Base-by-base conservation (phyloP, 768 basidiomycete species). In the Suillus lakei region DNA sequence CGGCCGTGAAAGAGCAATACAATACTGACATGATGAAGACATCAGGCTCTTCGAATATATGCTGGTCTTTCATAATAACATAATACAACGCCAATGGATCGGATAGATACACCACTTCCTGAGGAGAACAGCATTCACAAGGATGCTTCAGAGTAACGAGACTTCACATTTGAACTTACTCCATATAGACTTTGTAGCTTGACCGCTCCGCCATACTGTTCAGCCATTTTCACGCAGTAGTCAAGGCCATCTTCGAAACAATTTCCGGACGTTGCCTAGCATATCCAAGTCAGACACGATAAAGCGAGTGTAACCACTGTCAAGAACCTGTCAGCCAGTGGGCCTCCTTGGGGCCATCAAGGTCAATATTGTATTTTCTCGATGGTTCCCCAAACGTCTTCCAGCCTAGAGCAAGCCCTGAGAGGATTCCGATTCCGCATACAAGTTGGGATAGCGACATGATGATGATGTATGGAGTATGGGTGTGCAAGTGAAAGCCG, bases 1-100 rank as follows among this genome's bases (percentile, higher is more conserved):
- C 13, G 23, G 56, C 5, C 2, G 13, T 18, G 18, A 36, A 8
- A 44, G 26, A 56, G 26, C 3, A 39, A 59, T 13, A 10, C 9
- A 44, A 16, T 5, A 70, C 81, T 39, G 64, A 85, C 85, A 80
- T 80, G 13, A 81, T 74, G 66, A 85, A 84, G 0, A 80, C 79
- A 0, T 76, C 67, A 0, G 83, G 80, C 63, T 83, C 84, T 64
- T 86, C 85, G 63, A 81, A 87, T 13, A 80, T 74, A 50, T 83
- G 79, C 66, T 84, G 83, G 36, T 86, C 85, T 67, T 83, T 85
- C 1, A 81, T 55, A 13, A 84, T 68, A 43, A 87, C 82, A 32
- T 75, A 80, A 39, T 84, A 81, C 21, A 87, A 68, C 0, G 85
- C 85, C 10, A 70, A 72, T 2, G 85, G 84, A 69, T 87, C 86